Conservation (phyloP, 805 yeast species). For the Sugiyamaella americana region DNA sequence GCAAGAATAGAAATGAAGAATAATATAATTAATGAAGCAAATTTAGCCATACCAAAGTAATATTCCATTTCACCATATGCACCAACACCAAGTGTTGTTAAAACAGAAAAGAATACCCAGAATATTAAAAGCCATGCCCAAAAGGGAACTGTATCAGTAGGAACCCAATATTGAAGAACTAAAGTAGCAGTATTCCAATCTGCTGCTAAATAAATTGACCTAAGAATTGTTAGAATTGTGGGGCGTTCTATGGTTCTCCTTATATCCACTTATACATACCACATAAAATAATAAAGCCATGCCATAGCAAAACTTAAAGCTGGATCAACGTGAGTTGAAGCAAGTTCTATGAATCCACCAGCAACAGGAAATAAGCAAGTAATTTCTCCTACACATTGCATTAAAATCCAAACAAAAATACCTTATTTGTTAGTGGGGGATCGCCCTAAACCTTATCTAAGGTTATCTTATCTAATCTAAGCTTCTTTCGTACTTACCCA, state of each 20-base stretch:
- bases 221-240: too few relatives aligned
- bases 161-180: constrained; percentile 2
- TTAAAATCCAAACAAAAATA: background rate
- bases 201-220: background rate
- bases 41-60: background rate
- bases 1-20: background rate
- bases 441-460: too few relatives aligned
- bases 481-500: too few relatives aligned
- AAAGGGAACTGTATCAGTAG: background rate
- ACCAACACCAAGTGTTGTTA: background rate
- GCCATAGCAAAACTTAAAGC: constrained; percentile 8
- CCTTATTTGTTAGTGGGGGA: too few relatives aligned
- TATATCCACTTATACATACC: too few relatives aligned
- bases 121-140: background rate
- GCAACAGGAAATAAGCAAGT: constrained; percentile 1
- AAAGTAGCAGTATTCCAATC: constrained; percentile 2
- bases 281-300: constrained; percentile 9
- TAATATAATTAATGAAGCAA: background rate
- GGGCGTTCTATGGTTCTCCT: too few relatives aligned
- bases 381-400: background rate
- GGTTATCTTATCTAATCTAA: too few relatives aligned
- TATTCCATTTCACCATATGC: background rate
- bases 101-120: constrained; percentile 1
- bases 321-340: background rate
- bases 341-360: constrained; percentile 1